These are phyloP conservation scores for Westerdykella ornata DNA, from an alignment of 2,329 filamentous ascomycete genomes.

Conservation along the genomic window DNA sequence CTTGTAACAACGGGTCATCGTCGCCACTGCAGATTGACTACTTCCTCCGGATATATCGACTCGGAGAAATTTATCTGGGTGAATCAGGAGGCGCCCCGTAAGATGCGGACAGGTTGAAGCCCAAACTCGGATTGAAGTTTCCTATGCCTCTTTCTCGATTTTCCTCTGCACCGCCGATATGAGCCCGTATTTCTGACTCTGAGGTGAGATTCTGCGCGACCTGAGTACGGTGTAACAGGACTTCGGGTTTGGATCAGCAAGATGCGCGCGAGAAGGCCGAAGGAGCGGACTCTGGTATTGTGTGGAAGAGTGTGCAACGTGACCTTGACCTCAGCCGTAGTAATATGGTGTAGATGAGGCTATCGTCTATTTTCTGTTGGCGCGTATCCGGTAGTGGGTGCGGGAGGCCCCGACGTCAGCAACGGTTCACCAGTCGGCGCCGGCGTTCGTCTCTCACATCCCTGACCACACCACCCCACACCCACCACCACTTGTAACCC, in stretches of 20 bases:
- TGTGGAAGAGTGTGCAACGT: no score
- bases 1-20: constrained; percentile 7
- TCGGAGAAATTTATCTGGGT: neutral
- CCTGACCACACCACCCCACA: no score
- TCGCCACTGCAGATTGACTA: constrained; percentile 8
- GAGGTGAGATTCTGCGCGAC: constrained; percentile 8
- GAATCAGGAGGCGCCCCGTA: constrained; percentile 1
- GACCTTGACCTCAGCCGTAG: no score
- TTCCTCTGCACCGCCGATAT: neutral
- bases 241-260: constrained; percentile 1
- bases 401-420: no score
- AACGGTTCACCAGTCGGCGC: no score
- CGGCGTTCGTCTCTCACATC: no score
- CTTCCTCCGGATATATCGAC: constrained; percentile 7
- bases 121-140: neutral
- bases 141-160: neutral
- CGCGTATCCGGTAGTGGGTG: no score
- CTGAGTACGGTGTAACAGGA: constrained; percentile 5
- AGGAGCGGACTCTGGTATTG: no score
- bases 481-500: no score
- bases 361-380: no score
- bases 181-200: neutral
- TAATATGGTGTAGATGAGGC: no score
- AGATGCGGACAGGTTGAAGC: neutral
- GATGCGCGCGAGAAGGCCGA: neutral